Evolutionary conservation across 305 asterid species (phyloP).

Genomic region (Solanum chacoense): DNA sequence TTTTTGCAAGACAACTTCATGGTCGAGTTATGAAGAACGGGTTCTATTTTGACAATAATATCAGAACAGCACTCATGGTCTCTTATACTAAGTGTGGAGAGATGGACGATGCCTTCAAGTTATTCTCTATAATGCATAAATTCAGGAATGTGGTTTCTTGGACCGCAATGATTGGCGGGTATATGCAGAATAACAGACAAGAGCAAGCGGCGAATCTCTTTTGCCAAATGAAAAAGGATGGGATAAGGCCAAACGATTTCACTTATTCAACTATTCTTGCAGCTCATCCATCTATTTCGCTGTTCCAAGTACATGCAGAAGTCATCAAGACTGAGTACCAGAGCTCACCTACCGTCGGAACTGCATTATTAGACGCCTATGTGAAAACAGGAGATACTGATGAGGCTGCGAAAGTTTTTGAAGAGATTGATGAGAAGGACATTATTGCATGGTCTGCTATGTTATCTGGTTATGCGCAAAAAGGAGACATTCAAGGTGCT

Average conservation of each 20-base stretch:
- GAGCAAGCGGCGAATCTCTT: constrained; percentile 48
- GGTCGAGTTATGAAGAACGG: constrained; percentile 45
- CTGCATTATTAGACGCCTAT: constrained; percentile 75
- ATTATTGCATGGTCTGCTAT: constrained; percentile 94
- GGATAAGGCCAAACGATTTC: constrained; percentile 57
- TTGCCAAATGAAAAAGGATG: constrained; percentile 54
- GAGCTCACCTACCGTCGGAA: constrained; percentile 55
- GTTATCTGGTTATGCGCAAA: constrained; percentile 75
- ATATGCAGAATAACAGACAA: constrained; percentile 44
- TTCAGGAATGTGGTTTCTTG: constrained; percentile 70
- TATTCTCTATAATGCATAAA: constrained; percentile 32
- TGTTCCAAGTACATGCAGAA: constrained; percentile 65
- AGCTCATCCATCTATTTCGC: constrained; percentile 40
- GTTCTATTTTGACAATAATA: constrained; percentile 35
- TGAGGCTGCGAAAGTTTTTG: constrained; percentile 61
- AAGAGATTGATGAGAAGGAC: constrained; percentile 57
- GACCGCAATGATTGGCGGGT: constrained; percentile 86
- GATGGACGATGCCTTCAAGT: constrained; percentile 61
- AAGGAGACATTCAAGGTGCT: constrained; percentile 54
- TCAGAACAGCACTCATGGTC: constrained; percentile 61
- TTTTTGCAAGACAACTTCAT: constrained; percentile 64
- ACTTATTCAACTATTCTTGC: constrained; percentile 73
- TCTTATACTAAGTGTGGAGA: constrained; percentile 58
- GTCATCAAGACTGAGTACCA: constrained; percentile 64
- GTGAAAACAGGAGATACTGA: constrained; percentile 37